Conservation (phyloP, 768 basidiomycete species). For the Amanita pseudoporphyria region DNA sequence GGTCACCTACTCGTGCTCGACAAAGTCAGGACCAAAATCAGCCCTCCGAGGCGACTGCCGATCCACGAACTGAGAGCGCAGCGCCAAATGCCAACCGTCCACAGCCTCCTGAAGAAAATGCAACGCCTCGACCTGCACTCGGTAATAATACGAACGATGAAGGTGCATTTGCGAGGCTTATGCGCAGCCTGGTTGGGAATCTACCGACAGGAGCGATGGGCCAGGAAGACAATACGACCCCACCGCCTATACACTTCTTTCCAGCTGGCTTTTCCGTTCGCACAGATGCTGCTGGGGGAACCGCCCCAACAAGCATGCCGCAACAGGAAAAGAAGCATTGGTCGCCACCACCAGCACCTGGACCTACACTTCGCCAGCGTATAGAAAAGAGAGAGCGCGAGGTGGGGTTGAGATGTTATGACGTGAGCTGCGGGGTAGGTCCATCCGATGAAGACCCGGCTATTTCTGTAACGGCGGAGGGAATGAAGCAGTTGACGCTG, state of each 20-base stretch:
- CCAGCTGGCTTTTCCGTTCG: not conserved
- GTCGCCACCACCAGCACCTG: conserved; percentile 55
- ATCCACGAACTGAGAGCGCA: not conserved
- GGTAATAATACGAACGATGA: not conserved
- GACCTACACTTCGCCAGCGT: conserved; percentile 61
- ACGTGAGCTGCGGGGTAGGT: conserved; percentile 65
- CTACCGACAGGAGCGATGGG: not conserved
- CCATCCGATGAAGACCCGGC: conserved; percentile 66
- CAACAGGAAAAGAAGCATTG: conserved; percentile 36
- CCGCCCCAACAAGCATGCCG: not conserved
- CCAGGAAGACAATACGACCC: not conserved
- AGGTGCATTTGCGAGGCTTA: conserved; percentile 9
- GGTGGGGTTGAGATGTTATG: conserved; percentile 61
- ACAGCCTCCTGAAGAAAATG: not conserved
- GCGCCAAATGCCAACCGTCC: not conserved
- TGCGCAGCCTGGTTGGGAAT: conserved; percentile 4
- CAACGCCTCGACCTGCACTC: not conserved
- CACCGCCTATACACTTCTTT: conserved; percentile 9
- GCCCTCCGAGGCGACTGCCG: not conserved
- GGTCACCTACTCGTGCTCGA: not conserved
- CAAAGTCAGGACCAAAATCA: conserved; percentile 5
- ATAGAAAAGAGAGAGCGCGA: conserved; percentile 68
- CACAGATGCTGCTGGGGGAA: not conserved
- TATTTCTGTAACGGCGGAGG: conserved; percentile 20
- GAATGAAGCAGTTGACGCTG: conserved; percentile 30